Percentiles rank a stretch among this genome's conserved stretches.
Conservation (phyloP, 2,329 filamentous ascomycete species). For the Phoma sp. region DNA sequence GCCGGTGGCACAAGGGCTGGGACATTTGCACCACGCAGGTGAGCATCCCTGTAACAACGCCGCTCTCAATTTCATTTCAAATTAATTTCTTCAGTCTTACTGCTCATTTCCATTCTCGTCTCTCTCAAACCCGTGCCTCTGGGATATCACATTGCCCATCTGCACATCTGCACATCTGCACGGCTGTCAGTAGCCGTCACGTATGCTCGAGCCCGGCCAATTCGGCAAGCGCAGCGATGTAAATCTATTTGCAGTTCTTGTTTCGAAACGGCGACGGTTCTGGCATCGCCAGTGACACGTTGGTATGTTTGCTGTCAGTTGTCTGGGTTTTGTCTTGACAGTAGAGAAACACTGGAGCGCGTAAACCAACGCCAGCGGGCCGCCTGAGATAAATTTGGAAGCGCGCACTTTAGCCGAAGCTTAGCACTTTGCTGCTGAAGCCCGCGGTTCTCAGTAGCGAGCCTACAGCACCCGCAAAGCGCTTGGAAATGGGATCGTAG, state of each 20-base stretch:
- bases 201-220: neutral
- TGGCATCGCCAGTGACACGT: slow-evolving; percentile 9
- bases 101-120: slow-evolving; percentile 4
- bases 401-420: slow-evolving; percentile 17
- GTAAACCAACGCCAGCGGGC: slow-evolving; percentile 8
- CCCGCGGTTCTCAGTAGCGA: slow-evolving; percentile 5
- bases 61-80: slow-evolving; percentile 7
- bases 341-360: slow-evolving; percentile 14
- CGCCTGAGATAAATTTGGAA: slow-evolving; percentile 32
- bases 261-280: slow-evolving; percentile 23
- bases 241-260: slow-evolving; percentile 15
- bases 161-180: neutral
- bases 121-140: neutral
- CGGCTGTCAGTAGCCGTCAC: neutral
- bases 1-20: slow-evolving; percentile 3
- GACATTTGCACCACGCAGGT: slow-evolving; percentile 22
- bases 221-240: neutral
- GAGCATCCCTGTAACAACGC: slow-evolving; percentile 9
- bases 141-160: no score
- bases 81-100: slow-evolving; percentile 13
- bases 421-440: slow-evolving; percentile 20
- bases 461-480: slow-evolving; percentile 1
- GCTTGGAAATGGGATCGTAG: slow-evolving; percentile 2
- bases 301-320: slow-evolving; percentile 17
- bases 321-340: slow-evolving; percentile 15